Evolutionary conservation across 768 basidiomycete genomes (phyloP).

Genomic region (Boletus vermiculosoides): DNA sequence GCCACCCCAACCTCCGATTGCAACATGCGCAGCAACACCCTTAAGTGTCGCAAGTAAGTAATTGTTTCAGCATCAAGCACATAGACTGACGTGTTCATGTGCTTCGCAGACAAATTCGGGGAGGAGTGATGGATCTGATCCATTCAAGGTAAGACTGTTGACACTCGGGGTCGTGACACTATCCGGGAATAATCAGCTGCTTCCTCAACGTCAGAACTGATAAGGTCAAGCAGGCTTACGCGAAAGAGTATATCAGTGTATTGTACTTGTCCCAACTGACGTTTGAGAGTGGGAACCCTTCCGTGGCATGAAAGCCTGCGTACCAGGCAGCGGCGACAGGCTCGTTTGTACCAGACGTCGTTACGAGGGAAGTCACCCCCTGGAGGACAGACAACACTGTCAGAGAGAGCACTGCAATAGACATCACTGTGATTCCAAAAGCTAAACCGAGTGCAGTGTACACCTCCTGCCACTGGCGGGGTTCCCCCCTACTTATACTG

Average conservation of each 20-base stretch:
- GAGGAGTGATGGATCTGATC: conserved; percentile 48
- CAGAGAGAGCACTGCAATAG: not conserved
- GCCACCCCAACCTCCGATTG: conserved; percentile 77
- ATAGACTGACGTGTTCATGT: conserved; percentile 33
- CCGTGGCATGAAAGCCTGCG: conserved; percentile 59
- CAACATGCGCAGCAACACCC: conserved; percentile 55
- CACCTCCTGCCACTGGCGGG: not conserved
- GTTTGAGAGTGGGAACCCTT: conserved; percentile 49
- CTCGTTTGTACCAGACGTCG: not conserved
- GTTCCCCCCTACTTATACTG: conserved; percentile 9
- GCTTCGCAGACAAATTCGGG: conserved; percentile 55
- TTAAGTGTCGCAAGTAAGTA: conserved; percentile 24
- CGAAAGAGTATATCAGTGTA: conserved; percentile 68
- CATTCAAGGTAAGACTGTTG: conserved; percentile 31
- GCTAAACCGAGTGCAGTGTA: not conserved
- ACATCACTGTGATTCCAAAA: not conserved
- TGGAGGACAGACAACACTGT: conserved; percentile 3
- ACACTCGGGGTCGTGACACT: conserved; percentile 38
- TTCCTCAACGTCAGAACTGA: not conserved
- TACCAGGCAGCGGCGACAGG: conserved; percentile 59
- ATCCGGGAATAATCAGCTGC: not conserved
- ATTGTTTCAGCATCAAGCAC: not conserved
- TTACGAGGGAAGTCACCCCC: not conserved
- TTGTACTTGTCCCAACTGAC: conserved; percentile 75
- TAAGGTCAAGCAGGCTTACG: conserved; percentile 35